Evolutionary conservation across 1,139 yeast species (phyloP).

Genomic region (Sugiyamaella japonica): DNA sequence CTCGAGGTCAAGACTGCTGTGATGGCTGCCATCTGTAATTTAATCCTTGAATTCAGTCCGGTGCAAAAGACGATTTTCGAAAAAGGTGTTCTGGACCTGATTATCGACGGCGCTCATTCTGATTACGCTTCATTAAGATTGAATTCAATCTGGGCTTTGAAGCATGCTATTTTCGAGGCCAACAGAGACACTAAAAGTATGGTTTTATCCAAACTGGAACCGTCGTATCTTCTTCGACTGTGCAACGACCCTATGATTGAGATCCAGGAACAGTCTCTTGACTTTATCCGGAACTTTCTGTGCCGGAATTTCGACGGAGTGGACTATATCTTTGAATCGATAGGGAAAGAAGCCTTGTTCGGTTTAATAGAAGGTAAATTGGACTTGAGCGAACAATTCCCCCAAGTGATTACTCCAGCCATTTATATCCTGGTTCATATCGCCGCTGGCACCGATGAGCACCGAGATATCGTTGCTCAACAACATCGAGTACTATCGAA

Average conservation of each 20-base stretch:
- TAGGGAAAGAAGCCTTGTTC: constrained; percentile 39
- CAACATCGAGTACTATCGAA: constrained; percentile 46
- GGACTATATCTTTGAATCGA: constrained; percentile 43
- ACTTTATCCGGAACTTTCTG: constrained; percentile 71
- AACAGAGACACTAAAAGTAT: constrained; percentile 38
- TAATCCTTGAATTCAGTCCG: constrained; percentile 78
- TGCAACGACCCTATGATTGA: constrained; percentile 52
- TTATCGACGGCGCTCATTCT: constrained; percentile 44
- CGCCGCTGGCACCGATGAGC: constrained; percentile 54
- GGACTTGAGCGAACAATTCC: constrained; percentile 21
- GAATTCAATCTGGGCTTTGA: constrained; percentile 56
- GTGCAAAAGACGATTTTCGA: constrained; percentile 59
- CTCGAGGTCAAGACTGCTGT: constrained; percentile 56
- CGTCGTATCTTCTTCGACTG: constrained; percentile 52
- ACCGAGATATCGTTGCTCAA: constrained; percentile 48
- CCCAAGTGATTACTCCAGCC: constrained; percentile 46
- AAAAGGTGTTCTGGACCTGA: constrained; percentile 53
- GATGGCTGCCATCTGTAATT: constrained; percentile 71
- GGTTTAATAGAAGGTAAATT: constrained; percentile 33
- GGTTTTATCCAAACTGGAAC: constrained; percentile 48
- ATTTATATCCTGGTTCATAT: constrained; percentile 58
- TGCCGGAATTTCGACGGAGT: constrained; percentile 62
- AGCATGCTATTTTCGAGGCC: constrained; percentile 53
- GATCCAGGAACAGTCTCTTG: constrained; percentile 67
- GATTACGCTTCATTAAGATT: constrained; percentile 43